A percentile compares a stretch with the other conserved stretches of the same genome.
These are phyloP conservation scores for Melanomma pulvis-pyrius DNA, from an alignment of 495 filamentous ascomycete genomes.

Conservation along the genomic window DNA sequence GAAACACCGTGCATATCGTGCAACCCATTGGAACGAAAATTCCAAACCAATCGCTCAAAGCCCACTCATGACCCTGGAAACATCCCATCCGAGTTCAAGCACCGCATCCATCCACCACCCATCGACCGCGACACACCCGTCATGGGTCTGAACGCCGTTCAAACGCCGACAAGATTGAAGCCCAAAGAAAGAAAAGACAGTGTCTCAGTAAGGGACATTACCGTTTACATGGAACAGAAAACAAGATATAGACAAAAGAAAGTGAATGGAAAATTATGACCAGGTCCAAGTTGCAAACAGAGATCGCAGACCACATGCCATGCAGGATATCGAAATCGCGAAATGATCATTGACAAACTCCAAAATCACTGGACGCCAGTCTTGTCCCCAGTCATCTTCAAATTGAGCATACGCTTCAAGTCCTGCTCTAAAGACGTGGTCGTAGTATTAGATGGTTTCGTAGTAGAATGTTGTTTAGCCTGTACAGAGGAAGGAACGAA, in stretches of 20 bases:
- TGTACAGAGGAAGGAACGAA: slow-evolving; percentile 34
- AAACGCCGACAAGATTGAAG: background rate
- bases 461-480: slow-evolving; percentile 21
- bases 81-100: background rate
- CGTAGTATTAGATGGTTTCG: slow-evolving; percentile 8
- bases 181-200: background rate
- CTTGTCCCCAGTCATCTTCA: slow-evolving; percentile 14
- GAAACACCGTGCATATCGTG: no score
- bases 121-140: background rate
- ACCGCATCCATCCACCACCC: background rate
- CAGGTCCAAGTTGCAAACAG: background rate
- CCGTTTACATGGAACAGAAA: background rate
- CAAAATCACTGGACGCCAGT: slow-evolving; percentile 15
- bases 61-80: background rate
- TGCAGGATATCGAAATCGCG: background rate
- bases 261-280: background rate
- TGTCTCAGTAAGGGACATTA: background rate
- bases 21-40: background rate
- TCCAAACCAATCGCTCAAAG: background rate
- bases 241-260: background rate
- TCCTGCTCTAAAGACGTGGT: slow-evolving; percentile 24
- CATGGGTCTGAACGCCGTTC: background rate
- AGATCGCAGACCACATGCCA: background rate
- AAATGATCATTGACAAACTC: background rate
- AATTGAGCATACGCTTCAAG: slow-evolving; percentile 30